A percentile compares a stretch with the other conserved stretches of the same genome.
phyloP scores from a whole-genome alignment of 2,329 filamentous ascomycete species.

The Fusarium sp. region DNA sequence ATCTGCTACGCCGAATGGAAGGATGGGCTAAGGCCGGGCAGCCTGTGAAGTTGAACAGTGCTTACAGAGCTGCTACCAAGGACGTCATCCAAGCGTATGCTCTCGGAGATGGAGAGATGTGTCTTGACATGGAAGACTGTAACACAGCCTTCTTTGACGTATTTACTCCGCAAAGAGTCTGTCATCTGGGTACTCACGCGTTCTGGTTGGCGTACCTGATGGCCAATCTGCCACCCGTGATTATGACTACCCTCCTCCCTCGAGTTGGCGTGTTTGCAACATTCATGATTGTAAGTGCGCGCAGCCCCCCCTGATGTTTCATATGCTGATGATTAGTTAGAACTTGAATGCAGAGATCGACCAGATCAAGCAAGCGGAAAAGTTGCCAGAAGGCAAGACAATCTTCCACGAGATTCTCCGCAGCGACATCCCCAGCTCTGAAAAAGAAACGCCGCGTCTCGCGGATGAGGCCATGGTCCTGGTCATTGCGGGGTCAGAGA shows the following conservation, averaged over 20 bases:
- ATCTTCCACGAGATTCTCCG: slow-evolving; percentile 49
- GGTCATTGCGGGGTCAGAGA: slow-evolving; percentile 53
- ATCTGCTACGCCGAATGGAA: slow-evolving; percentile 11
- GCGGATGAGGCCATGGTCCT: slow-evolving; percentile 49
- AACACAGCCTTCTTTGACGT: slow-evolving; percentile 44
- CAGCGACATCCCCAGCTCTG: slow-evolving; percentile 45
- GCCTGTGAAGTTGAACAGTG: slow-evolving; percentile 7
- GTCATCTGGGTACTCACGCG: slow-evolving; percentile 38
- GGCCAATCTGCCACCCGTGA: slow-evolving; percentile 28
- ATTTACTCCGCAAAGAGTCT: slow-evolving; percentile 21
- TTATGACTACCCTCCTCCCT: slow-evolving; percentile 37
- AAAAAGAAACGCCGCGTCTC: slow-evolving; percentile 49
- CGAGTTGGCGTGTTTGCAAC: slow-evolving; percentile 3
- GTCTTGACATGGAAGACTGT: slow-evolving; percentile 46
- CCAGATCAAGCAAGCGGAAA: slow-evolving; percentile 11
- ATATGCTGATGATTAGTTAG: background rate
- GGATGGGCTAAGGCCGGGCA: slow-evolving; percentile 14
- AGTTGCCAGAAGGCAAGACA: slow-evolving; percentile 33
- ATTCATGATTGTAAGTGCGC: slow-evolving; percentile 5
- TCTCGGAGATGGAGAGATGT: slow-evolving; percentile 39
- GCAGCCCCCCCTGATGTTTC: fast-evolving
- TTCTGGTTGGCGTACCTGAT: slow-evolving; percentile 37
- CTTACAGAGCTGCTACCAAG: slow-evolving; percentile 28
- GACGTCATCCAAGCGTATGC: slow-evolving; percentile 38
- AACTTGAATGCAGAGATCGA: slow-evolving; percentile 15